Base-by-base conservation (phyloP, 2,329 filamentous ascomycete genomes). In the Colletotrichum sansevieriae region DNA sequence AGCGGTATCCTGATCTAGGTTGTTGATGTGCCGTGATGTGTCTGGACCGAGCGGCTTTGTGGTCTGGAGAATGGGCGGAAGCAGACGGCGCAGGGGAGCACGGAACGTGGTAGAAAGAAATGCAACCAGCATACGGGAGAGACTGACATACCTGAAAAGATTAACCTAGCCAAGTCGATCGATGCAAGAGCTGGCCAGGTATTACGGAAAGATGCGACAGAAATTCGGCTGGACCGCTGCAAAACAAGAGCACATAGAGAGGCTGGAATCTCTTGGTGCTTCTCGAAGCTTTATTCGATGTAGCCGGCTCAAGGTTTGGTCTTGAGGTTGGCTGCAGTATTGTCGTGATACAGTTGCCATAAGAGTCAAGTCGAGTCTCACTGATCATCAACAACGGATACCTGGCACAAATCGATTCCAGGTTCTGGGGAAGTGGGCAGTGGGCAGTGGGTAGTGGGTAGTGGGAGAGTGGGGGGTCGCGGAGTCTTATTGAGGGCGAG, bases 371-470 rank as follows among this genome's bases (percentile, higher is more conserved):
- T 39, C 41, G 51, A 29, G 61, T 64, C 35, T 64, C 39, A 58
- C 15, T 57, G 55, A 29, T 47, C 29, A 59, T 46, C 41, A 41
- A 46, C 41, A 41, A 64, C 37, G 13, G 11, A 15, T 39, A 3
- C 37, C 35, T 46, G 47, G 65, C 46, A 59, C 47, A 68, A 65
- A 41, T 56, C 33, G 59, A 33, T 35, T 39, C 58, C 46, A 52
- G 29, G 44, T 52, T 3, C 47, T 68, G 65, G 65, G 65, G 62
- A 68, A 68, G 62, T 65, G 65, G 55, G 49, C 55, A 41, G 47
- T 20, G 52, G 43, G 13, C 13, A 25, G 44, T 44, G 18, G 20
- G 20, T 13, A 46, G 35, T 37, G 47, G 54, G 47, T 10, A 25
- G 47, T 46, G 46, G 29, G 58, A 39, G 60, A 46, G 61, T 65